phyloP scores from a whole-genome alignment of 2,329 filamentous ascomycete species.

The Acrocalymma vagum region DNA sequence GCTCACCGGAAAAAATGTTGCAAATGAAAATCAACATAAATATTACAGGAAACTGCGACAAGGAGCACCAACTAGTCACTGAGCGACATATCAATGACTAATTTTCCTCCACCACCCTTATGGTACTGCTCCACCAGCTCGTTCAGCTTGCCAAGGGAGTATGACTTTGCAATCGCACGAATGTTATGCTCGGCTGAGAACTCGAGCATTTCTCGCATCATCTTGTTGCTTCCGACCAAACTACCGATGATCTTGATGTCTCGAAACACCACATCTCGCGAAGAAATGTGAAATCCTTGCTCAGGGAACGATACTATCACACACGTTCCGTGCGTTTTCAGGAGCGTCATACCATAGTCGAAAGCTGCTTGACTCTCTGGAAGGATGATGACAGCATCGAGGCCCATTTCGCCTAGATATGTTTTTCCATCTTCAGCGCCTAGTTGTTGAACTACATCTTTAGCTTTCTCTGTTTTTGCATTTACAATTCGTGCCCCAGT shows the following conservation, averaged over 20 bases:
- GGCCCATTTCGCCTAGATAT: conserved; percentile 51
- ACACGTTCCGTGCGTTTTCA: conserved; percentile 56
- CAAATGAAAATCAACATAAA: no score
- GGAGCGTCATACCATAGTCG: conserved; percentile 55
- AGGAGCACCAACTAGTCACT: conserved; percentile 7
- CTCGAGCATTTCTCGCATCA: conserved; percentile 49
- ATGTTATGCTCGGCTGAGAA: conserved; percentile 49
- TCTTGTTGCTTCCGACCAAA: conserved; percentile 53
- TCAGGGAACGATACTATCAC: conserved; percentile 58
- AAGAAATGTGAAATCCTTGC: conserved; percentile 53
- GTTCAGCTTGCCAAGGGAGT: conserved; percentile 47
- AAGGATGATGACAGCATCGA: conserved; percentile 57
- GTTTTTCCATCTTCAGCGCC: conserved; percentile 47
- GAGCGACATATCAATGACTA: conserved; percentile 53
- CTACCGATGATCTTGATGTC: conserved; percentile 54
- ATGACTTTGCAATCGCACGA: conserved; percentile 46
- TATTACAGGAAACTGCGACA: no score
- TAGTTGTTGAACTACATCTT: conserved; percentile 40
- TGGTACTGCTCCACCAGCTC: conserved; percentile 56
- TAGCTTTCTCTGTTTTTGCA: conserved; percentile 42
- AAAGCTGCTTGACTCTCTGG: conserved; percentile 58
- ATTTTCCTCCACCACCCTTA: conserved; percentile 54
- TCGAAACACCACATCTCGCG: conserved; percentile 54
- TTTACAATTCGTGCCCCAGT: conserved; percentile 50
- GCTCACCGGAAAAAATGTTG: no score